Conservation (phyloP, 129 eudicot genomes). For the Glebionis coronaria region DNA sequence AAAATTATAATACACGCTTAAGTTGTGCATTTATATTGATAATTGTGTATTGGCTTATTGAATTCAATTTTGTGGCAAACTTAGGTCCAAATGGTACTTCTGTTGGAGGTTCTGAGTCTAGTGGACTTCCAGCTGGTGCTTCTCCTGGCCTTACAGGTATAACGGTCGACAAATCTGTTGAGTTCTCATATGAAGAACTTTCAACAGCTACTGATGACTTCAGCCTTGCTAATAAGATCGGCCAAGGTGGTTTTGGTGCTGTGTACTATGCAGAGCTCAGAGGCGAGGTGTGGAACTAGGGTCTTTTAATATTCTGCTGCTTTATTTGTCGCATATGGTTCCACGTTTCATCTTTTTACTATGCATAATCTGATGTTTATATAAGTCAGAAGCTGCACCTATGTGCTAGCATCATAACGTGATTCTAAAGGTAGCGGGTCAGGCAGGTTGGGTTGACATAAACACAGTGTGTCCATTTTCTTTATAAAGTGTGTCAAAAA, state of each 20-base stretch:
- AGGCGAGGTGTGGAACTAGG: constrained; percentile 78
- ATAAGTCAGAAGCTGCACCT: no score
- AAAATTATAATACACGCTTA: neutral
- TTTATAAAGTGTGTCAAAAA: no score
- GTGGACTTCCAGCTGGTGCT: constrained; percentile 44
- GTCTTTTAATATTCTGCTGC: constrained; percentile 10
- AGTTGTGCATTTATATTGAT: neutral
- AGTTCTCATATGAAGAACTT: constrained; percentile 94
- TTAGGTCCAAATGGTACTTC: constrained; percentile 34
- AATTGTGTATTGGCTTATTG: constrained; percentile 16
- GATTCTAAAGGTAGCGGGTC: no score
- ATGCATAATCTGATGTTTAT: no score
- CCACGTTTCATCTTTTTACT: no score
- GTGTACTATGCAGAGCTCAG: constrained; percentile 97
- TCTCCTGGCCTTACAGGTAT: constrained; percentile 70
- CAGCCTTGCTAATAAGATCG: constrained; percentile 84
- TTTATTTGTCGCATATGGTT: neutral
- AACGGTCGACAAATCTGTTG: constrained; percentile 91
- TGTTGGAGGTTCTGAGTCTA: constrained; percentile 37
- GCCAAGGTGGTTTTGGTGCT: constrained; percentile 98
- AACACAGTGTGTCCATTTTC: no score
- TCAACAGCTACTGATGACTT: constrained; percentile 82
- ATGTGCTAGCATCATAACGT: no score
- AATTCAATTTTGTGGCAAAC: constrained; percentile 14
- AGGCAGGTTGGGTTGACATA: no score